A percentile compares a stretch with the other conserved stretches of the same genome.
phyloP scores from a whole-genome alignment of 108 stramenopile species.

The Pelagomonas calceolata region DNA sequence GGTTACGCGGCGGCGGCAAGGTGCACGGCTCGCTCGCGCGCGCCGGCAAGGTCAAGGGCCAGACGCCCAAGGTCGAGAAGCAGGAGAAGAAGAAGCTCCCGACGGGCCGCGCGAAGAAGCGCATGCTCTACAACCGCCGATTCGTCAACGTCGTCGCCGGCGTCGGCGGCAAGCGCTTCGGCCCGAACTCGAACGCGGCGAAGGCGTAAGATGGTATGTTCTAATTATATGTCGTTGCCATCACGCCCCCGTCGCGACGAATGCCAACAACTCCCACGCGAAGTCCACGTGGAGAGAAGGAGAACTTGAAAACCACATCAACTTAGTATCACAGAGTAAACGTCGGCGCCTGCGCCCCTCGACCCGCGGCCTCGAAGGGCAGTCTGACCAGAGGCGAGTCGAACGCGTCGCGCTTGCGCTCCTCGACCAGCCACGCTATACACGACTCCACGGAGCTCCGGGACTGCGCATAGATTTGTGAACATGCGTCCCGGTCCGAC shows the following conservation, averaged over 20 bases:
- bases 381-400: not conserved
- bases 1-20: conserved; percentile 53
- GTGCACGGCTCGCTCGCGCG: conserved; percentile 99
- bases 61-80: conserved; percentile 94
- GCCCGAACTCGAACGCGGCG: conserved; percentile 95
- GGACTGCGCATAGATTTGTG: conserved; percentile 39
- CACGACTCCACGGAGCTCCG: conserved; percentile 51
- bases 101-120: conserved; percentile 97
- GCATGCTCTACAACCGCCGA: conserved; percentile 98
- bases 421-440: conserved; percentile 57
- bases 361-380: not conserved
- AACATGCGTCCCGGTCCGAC: conserved; percentile 52
- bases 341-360: not conserved
- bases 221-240: too few species aligned
- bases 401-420: conserved; percentile 34
- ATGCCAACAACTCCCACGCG: too few species aligned
- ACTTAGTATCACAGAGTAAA: not conserved
- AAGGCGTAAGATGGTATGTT: too few species aligned
- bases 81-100: conserved; percentile 93
- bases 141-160: conserved; percentile 97
- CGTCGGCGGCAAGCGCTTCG: conserved; percentile 91
- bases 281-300: too few species aligned
- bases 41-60: conserved; percentile 99
- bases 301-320: too few species aligned
- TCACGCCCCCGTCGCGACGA: too few species aligned